Conservation (phyloP, 78 protist species). For the Dictyostelium capitatum region DNA sequence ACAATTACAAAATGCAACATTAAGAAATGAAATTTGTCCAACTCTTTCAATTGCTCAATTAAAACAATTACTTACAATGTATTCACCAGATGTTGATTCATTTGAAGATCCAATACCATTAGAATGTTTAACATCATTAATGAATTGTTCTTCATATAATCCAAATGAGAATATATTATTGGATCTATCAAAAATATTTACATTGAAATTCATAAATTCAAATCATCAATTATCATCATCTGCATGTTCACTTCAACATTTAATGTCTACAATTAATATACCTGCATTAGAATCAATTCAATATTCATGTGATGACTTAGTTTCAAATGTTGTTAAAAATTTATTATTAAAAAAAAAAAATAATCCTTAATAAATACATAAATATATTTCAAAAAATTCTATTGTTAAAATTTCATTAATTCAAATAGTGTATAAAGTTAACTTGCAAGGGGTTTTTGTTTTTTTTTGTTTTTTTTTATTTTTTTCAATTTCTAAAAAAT, state of each 20-base stretch:
- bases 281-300: slow-evolving; percentile 1
- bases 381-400: too few species aligned
- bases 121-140: not conserved
- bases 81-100: slow-evolving; percentile 71
- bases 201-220: slow-evolving; percentile 15
- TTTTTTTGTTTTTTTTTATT: not conserved
- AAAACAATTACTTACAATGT: slow-evolving; percentile 61
- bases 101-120: slow-evolving; percentile 73
- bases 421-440: too few species aligned
- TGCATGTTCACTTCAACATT: not conserved
- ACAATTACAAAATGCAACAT: slow-evolving; percentile 16
- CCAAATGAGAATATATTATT: slow-evolving; percentile 46
- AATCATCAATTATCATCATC: not conserved
- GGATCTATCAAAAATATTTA: slow-evolving; percentile 45
- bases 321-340: not conserved
- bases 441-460: too few species aligned
- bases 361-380: too few species aligned
- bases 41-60: slow-evolving; percentile 51
- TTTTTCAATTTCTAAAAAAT: not conserved
- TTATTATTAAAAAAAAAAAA: slow-evolving; percentile 1
- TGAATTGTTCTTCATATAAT: slow-evolving; percentile 27
- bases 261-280: slow-evolving; percentile 18
- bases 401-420: too few species aligned
- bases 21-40: slow-evolving; percentile 65
- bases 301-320: slow-evolving; percentile 15